Conservation (phyloP, 1,139 yeast genomes). For the Lodderomyces metapsilosis region DNA sequence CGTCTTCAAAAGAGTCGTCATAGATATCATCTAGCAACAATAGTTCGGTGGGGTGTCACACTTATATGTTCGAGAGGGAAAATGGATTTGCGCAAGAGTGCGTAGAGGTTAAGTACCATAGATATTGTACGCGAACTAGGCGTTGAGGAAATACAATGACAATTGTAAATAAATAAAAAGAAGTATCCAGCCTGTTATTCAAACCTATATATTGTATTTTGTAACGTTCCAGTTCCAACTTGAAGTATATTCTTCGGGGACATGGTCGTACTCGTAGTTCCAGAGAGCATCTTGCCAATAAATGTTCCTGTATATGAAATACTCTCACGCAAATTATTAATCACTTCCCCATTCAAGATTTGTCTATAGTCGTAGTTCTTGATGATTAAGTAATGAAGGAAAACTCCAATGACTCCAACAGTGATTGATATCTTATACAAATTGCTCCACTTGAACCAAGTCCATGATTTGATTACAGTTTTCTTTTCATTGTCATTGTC, state of each 20-base stretch:
- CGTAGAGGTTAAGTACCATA: no score
- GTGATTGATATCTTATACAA: slow-evolving; percentile 38
- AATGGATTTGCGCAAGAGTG: no score
- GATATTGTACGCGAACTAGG: no score
- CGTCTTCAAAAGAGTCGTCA: no score
- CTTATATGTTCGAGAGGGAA: no score
- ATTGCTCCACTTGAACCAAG: slow-evolving; percentile 15
- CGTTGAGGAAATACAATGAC: no score
- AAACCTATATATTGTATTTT: slow-evolving; percentile 19
- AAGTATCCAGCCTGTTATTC: background rate
- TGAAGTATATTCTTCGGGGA: slow-evolving; percentile 22
- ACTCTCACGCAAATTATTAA: slow-evolving; percentile 4
- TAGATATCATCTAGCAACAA: no score
- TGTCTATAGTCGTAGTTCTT: slow-evolving; percentile 18
- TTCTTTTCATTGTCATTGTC: slow-evolving; percentile 7
- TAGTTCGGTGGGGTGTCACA: no score
- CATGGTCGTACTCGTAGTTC: background rate
- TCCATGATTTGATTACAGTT: slow-evolving; percentile 1
- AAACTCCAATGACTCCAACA: slow-evolving; percentile 41
- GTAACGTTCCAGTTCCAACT: slow-evolving; percentile 33
- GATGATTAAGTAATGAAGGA: slow-evolving; percentile 36
- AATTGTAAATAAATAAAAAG: no score
- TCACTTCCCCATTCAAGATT: background rate
- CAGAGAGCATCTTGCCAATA: slow-evolving; percentile 7
- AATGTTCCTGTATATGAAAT: slow-evolving; percentile 15